Evolutionary conservation across 805 yeast species (phyloP).

Genomic region (Candida germanica): DNA sequence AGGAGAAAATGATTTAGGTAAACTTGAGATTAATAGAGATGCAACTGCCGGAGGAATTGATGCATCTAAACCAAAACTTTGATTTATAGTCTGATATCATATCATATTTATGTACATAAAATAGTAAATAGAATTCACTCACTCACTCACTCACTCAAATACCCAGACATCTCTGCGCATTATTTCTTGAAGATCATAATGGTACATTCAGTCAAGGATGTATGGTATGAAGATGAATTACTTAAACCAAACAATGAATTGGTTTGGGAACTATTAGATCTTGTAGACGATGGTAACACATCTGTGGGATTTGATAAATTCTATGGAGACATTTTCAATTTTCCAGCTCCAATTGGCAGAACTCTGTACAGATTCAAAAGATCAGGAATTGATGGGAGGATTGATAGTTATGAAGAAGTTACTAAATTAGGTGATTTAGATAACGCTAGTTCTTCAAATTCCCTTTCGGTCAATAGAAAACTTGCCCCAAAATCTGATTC

Average conservation of each 20-base stretch:
- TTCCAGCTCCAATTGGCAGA: conserved; percentile 63
- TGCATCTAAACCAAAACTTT: conserved; percentile 47
- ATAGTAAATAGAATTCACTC: too few species aligned
- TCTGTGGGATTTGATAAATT: conserved; percentile 23
- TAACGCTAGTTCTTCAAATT: conserved; percentile 59
- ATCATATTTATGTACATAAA: too few species aligned
- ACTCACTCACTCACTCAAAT: too few species aligned
- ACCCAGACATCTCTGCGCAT: too few species aligned
- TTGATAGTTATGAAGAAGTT: conserved; percentile 62
- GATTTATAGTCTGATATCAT: conserved; percentile 10
- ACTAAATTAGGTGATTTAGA: conserved; percentile 42
- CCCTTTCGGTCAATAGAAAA: conserved; percentile 70
- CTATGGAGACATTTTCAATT: conserved; percentile 46
- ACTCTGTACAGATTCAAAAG: conserved; percentile 68
- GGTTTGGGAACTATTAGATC: conserved; percentile 68
- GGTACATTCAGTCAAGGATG: background rate
- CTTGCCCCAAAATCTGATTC: conserved; percentile 60
- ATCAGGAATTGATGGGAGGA: conserved; percentile 68
- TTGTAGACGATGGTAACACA: conserved; percentile 57
- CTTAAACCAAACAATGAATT: conserved; percentile 62
- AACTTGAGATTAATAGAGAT: conserved; percentile 50
- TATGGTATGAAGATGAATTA: conserved; percentile 32
- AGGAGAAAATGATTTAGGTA: conserved; percentile 44
- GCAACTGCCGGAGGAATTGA: conserved; percentile 59
- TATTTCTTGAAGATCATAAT: too few species aligned